Conservation (phyloP, 176 grass and related monocot genomes). For the Puya raimondii region DNA sequence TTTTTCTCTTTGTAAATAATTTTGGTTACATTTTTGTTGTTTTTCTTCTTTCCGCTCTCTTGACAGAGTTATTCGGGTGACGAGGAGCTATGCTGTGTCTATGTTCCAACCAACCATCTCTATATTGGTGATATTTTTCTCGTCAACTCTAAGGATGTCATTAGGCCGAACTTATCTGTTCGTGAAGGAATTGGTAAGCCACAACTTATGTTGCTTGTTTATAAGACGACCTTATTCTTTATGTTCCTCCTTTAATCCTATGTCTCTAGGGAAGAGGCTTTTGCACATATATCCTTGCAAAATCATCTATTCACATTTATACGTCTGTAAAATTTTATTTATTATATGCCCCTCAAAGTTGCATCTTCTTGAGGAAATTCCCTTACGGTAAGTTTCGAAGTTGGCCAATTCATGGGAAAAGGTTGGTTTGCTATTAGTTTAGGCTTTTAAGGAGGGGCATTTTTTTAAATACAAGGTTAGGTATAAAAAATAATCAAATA, state of each 20-base stretch:
- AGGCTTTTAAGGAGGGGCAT: not conserved
- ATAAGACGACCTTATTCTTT: not conserved
- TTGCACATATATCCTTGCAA: no score
- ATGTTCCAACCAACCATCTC: constrained; percentile 24
- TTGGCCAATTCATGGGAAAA: no score
- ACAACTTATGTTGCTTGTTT: not conserved
- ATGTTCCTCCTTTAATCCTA: not conserved
- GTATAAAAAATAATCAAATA: no score
- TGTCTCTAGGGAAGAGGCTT: no score
- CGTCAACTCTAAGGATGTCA: constrained; percentile 11
- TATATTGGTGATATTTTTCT: constrained; percentile 18
- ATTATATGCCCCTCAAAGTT: no score
- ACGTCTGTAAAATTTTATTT: no score
- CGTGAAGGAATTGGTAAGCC: constrained; percentile 17
- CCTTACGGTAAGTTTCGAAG: no score
- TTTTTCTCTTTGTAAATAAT: not conserved
- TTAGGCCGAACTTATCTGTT: constrained; percentile 16
- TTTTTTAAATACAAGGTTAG: no score
- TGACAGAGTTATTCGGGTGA: constrained; percentile 11
- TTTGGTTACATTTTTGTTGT: not conserved
- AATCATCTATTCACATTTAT: no score
- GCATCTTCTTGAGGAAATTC: no score
- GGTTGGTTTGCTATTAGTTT: not conserved
- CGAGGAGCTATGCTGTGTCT: constrained; percentile 15
- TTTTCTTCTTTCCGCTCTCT: not conserved